These are phyloP conservation scores for Emericellopsis atlantica DNA, from an alignment of 2,329 filamentous ascomycete species.

Conservation along the genomic window DNA sequence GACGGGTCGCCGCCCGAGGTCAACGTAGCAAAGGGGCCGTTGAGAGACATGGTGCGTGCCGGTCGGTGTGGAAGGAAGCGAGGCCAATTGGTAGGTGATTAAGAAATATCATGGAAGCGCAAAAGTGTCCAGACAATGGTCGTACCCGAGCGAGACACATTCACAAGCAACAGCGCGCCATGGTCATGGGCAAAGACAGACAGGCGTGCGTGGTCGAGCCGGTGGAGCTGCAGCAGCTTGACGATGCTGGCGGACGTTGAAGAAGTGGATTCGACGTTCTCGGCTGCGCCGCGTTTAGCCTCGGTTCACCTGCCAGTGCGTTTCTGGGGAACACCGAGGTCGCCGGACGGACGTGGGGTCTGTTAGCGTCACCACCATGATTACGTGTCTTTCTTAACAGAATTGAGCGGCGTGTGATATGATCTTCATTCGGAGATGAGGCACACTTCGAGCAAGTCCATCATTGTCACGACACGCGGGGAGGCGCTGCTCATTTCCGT, in stretches of 20 bases:
- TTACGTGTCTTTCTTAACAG: conserved; percentile 1
- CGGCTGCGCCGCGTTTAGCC: conserved; percentile 6
- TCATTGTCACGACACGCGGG: too few species aligned
- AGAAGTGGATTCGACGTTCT: neutral
- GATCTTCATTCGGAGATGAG: neutral
- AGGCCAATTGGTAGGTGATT: neutral
- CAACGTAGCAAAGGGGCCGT: conserved; percentile 27
- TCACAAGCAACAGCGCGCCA: conserved; percentile 1
- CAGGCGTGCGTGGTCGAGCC: neutral
- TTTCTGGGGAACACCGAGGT: conserved; percentile 7
- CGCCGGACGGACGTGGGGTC: conserved; percentile 1
- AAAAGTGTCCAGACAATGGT: too few species aligned
- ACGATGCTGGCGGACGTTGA: neutral
- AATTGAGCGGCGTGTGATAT: neutral
- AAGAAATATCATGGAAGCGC: too few species aligned
- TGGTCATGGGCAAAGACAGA: neutral
- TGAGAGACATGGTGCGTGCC: conserved; percentile 19
- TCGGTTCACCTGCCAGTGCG: conserved; percentile 5
- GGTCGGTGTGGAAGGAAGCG: neutral
- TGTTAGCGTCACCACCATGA: neutral
- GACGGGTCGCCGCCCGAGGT: conserved; percentile 24
- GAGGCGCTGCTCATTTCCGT: too few species aligned
- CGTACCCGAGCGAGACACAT: neutral
- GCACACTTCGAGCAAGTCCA: neutral
- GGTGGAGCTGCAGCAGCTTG: neutral